Base-by-base conservation (phyloP, 2,329 filamentous ascomycete genomes). In the Helminthosporium solani region DNA sequence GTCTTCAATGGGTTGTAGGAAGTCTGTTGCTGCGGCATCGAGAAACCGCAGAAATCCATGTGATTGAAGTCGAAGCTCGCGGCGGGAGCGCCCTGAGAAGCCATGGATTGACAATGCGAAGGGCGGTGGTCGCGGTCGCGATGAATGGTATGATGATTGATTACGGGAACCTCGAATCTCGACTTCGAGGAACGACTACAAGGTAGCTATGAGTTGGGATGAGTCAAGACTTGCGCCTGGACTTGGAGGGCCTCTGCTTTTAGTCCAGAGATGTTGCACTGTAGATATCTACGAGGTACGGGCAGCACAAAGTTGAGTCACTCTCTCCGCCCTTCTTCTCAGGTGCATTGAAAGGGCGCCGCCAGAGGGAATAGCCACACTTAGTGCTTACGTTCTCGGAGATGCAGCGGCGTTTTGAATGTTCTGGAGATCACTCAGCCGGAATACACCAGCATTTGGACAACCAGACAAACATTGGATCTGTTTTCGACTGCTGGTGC, bases 11-110 rank as follows among this genome's bases (percentile, higher is more conserved):
- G 36, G 34, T 42, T 50, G 47, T 57, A 63, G 40, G 56, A 38
- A 37, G 47, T 52, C 42, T 56, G n/a, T n/a, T n/a, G n/a, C n/a
- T n/a, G 41, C 33, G 57, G 47, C 52, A 58, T 58, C 37, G 52
- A 47, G 45, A 64, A 64, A 40, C 56, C 53, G 40, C 54, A 56
- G 49, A 67, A 68, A 46, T 67, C 61, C 60, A 68, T 61, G 40
- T 35, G 47, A 49, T 64, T 63, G 59, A 66, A 66, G 50, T 62
- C 57, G 53, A 66, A 65, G 39, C 33, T 21, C 31, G 42, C 34
- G 20, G 19, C 35, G 35, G 23, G 21, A 35, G 28, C 44, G 37
- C 37, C 37, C 44, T 47, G 44, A 23, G 44, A 47, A 42, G 39
- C 44, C 44, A 47, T 47, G 31, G 38, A 39, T 41, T 15, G 19